A percentile compares a stretch with the other conserved stretches of the same genome.
Evolutionary conservation across 108 stramenopile species (phyloP).

Genomic region (Skeletonema marinoi): DNA sequence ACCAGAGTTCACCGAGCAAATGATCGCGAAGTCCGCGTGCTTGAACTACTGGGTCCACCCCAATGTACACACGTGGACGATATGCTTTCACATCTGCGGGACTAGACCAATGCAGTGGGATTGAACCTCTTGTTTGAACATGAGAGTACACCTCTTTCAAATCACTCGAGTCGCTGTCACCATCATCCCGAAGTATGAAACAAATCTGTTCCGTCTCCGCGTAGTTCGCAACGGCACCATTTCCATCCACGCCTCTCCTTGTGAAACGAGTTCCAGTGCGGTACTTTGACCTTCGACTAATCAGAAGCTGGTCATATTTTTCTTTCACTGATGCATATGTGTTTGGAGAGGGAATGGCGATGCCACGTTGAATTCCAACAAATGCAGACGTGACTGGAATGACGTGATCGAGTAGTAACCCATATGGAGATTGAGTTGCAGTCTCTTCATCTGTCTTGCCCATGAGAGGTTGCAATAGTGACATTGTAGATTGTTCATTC

Average conservation of each 20-base stretch:
- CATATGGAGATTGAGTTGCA: constrained; percentile 8
- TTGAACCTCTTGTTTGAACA: constrained; percentile 94
- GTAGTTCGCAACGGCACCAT: constrained; percentile 92
- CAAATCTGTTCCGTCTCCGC: constrained; percentile 96
- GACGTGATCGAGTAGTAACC: constrained; percentile 54
- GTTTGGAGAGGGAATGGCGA: constrained; percentile 24
- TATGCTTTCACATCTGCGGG: constrained; percentile 90
- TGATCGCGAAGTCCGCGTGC: constrained; percentile 79
- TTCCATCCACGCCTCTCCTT: constrained; percentile 88
- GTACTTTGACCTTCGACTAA: constrained; percentile 85
- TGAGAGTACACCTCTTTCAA: constrained; percentile 45
- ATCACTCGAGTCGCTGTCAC: constrained; percentile 1
- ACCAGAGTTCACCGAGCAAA: constrained; percentile 61
- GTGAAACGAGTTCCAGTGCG: constrained; percentile 96
- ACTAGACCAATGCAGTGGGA: constrained; percentile 94
- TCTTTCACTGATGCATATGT: neutral
- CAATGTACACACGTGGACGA: constrained; percentile 85
- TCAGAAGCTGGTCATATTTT: constrained; percentile 78
- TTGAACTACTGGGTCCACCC: constrained; percentile 74
- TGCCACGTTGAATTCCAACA: constrained; percentile 75
- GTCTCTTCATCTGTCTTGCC: neutral
- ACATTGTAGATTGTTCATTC: constrained; percentile 82
- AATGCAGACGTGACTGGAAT: constrained; percentile 91
- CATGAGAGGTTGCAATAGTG: constrained; percentile 37
- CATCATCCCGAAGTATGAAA: constrained; percentile 29